Percentiles rank a stretch among this genome's conserved stretches.
Conservation (phyloP, 1,139 yeast genomes). For the Lodderomyces jiufengensis region DNA sequence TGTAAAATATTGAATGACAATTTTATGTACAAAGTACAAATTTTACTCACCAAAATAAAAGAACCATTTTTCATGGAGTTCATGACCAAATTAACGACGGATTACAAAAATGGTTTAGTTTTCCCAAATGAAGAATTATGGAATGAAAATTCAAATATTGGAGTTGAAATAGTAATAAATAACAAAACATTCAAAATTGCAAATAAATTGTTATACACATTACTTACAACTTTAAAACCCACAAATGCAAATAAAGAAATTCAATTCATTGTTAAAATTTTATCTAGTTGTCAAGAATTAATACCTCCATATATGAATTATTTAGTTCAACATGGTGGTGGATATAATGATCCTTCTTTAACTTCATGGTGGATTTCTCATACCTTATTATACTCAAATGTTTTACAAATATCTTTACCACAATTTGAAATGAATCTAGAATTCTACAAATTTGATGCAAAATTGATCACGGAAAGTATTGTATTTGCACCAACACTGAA, state of each 20-base stretch:
- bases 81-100: conserved; percentile 48
- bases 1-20: conserved; percentile 77
- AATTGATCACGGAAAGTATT: conserved; percentile 47
- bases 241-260: conserved; percentile 72
- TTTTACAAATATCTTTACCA: conserved; percentile 56
- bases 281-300: conserved; percentile 61
- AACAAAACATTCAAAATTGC: conserved; percentile 52
- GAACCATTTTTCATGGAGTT: conserved; percentile 43
- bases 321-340: conserved; percentile 51
- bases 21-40: conserved; percentile 57
- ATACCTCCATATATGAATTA: conserved; percentile 68
- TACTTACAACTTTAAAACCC: conserved; percentile 68
- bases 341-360: conserved; percentile 65
- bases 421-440: conserved; percentile 10
- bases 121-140: conserved; percentile 62
- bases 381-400: conserved; percentile 56
- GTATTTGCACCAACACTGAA: conserved; percentile 68
- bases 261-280: conserved; percentile 49
- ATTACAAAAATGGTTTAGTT: conserved; percentile 55
- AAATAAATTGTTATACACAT: conserved; percentile 63
- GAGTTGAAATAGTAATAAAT: conserved; percentile 36
- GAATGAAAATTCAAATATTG: conserved; percentile 26
- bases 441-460: conserved; percentile 16
- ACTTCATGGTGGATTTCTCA: conserved; percentile 83
- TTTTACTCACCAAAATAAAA: conserved; percentile 28